These are phyloP conservation scores for Sambucus nigra DNA, from an alignment of 129 eudicot genomes.

Conservation along the genomic window DNA sequence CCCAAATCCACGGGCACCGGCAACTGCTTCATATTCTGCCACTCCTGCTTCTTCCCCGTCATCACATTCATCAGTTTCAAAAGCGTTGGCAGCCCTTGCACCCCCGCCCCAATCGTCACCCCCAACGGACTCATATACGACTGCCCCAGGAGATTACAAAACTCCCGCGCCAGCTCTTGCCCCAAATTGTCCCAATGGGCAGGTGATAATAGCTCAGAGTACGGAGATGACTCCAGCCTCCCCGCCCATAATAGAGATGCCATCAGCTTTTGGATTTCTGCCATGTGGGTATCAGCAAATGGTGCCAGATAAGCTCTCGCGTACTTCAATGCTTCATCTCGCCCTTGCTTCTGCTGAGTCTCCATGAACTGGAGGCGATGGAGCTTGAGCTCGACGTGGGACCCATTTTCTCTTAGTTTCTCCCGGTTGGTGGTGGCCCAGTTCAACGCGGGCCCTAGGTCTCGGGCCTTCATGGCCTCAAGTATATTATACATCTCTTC, in stretches of 20 bases:
- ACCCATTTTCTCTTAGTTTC: constrained; percentile 52
- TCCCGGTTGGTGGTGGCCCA: constrained; percentile 69
- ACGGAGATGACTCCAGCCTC: constrained; percentile 73
- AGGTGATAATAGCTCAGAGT: constrained; percentile 53
- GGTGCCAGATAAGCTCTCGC: constrained; percentile 50
- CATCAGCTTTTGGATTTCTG: constrained; percentile 83
- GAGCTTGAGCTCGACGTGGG: constrained; percentile 65
- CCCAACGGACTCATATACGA: constrained; percentile 62
- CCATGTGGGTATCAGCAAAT: constrained; percentile 38
- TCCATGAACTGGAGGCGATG: constrained; percentile 72
- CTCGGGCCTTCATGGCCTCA: constrained; percentile 63
- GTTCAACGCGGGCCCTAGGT: constrained; percentile 66
- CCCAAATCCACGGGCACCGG: constrained; percentile 83
- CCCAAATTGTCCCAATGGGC: constrained; percentile 61
- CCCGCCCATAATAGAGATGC: constrained; percentile 79
- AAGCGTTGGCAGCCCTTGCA: constrained; percentile 84
- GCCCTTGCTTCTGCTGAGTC: constrained; percentile 44
- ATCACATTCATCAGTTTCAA: constrained; percentile 86
- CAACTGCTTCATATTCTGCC: constrained; percentile 80
- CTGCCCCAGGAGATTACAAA: constrained; percentile 64
- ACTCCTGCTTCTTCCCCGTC: constrained; percentile 74
- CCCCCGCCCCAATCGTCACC: constrained; percentile 75
- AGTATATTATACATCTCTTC: constrained; percentile 64
- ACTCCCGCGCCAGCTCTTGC: constrained; percentile 51
- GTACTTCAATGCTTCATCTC: constrained; percentile 70